Base-by-base conservation (phyloP, 202 grass and related monocot genomes). In the Setaria italica region DNA sequence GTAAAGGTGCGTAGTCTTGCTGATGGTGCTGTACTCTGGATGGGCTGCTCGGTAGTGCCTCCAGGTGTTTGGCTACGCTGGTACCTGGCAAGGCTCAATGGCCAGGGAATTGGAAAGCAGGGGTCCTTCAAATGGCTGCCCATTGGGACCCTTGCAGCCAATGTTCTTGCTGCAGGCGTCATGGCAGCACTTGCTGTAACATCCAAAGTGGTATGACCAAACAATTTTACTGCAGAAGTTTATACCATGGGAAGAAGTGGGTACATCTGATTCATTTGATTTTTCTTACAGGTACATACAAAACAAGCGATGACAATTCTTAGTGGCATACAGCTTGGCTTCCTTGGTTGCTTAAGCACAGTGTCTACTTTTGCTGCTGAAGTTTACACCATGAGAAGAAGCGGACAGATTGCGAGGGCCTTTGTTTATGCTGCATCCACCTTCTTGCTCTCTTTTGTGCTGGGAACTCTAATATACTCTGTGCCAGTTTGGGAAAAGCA, bases 301-400 rank as follows among this genome's bases (percentile, higher is more conserved):
- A 63, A 82, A 48, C 59, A 34, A 72, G 77, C 80, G 0, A 13
- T 79, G 35, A 35, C 33, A 67, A 73, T 92, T 85, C 62, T 90
- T 83, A 90, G 84, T 79, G 88, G 86, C 4, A 66, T 92, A 77
- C 83, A 95, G 48, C 66, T 99, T 1, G 93, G 96, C 32, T 94
- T 95, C 77, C 91, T 94, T 19, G 93, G 96, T 50, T 99, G 96
- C 72, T 62, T 98, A 86, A 98, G 96, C 82, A 98, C 91, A 20
- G 93, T 98, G n/a, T 98, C 96, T 51, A 98, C 96, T 83, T 95
- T 99, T 78, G 90, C 85, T 70, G 93, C 96, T 71, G 96, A 99
- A 93, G 74, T 99, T 55, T 95, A 94, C 65, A 90, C 82, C 33
- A 94, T 99, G 93, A 88, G 91, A 88, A 85, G 89, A 85, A 92